phyloP scores from a whole-genome alignment of 1,284 basidiomycete species.

The Ganoderma sinense region DNA sequence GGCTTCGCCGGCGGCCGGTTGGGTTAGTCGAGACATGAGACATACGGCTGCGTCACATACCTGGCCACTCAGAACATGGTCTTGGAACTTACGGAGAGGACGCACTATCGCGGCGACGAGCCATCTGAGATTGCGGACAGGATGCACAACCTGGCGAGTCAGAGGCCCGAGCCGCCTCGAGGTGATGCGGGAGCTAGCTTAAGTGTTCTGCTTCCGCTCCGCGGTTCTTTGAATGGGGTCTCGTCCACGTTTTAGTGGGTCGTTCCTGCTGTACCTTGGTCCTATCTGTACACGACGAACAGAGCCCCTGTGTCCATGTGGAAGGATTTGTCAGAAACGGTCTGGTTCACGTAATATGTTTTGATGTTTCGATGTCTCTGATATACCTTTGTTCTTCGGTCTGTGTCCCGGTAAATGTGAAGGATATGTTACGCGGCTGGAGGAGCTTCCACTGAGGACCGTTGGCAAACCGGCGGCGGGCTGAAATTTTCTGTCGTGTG shows the following conservation, averaged over 20 bases:
- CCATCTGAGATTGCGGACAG: background rate
- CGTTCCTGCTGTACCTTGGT: background rate
- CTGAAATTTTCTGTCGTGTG: background rate
- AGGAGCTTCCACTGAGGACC: too few species aligned
- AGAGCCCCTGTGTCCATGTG: background rate
- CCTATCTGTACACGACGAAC: background rate
- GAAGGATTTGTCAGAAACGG: background rate
- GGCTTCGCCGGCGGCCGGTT: background rate
- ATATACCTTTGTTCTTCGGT: background rate
- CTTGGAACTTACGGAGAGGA: background rate
- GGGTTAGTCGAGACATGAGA: background rate
- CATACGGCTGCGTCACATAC: background rate
- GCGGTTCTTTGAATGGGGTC: background rate
- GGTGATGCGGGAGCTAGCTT: background rate
- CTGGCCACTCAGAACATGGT: background rate
- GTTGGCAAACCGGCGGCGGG: background rate
- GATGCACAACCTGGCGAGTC: background rate
- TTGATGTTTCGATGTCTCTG: background rate
- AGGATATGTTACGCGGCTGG: background rate
- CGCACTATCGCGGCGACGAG: background rate
- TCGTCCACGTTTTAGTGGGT: background rate
- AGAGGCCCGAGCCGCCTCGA: background rate
- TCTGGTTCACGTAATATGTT: background rate
- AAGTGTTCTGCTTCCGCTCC: background rate
- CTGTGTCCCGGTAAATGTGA: background rate